Evolutionary conservation across 148 eudicot genomes (phyloP), one percentile per base, ranked within the genome.

Genomic region (Rhododendron griersonianum): DNA sequence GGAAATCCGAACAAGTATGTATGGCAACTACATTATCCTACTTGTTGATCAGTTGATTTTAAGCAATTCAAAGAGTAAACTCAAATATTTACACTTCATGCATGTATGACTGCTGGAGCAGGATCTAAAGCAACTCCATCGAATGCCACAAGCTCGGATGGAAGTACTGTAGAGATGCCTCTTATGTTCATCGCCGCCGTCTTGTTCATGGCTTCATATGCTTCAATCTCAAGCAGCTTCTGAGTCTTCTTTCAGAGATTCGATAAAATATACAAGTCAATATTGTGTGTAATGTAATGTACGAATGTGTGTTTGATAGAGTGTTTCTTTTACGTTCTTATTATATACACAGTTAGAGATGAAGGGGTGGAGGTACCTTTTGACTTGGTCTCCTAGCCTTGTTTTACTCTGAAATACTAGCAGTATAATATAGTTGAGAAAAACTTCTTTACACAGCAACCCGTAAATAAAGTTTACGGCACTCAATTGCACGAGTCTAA

Each of bases 51-150:
- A n/a, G 35, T 77, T 8, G 13, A 69, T n/a, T 45, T 78, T 61
- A 15, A 35, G 48, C 10, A 16, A 23, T 33, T 33, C 30, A 4
- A 59, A 57, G 8, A 7, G 25, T 18, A 16, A 73, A 50, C 69
- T 63, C 37, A 14, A n/a, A 0, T 10, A 41, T 48, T 80, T 80
- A 10, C 45, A n/a, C 48, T 41, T 51, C n/a, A 4, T 50, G 47
- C 18, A 47, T 45, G 33, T 18, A 35, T 45, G 59, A 51, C 67
- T 45, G 14, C 6, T 4, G 21, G 9, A 50, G 82, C 67, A 88
- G 88, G 90, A 74, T 86, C 84, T 5, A 84, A 86, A 55, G 44
- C 81, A 35, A 18, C 4, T 55, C 73, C 59, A 73, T 44, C 75
- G 33, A 55, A 74, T 50, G 85, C 79, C 80, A 7, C 65, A 25